Conservation (phyloP, 129 eudicot genomes). For the Apium graveolens region DNA sequence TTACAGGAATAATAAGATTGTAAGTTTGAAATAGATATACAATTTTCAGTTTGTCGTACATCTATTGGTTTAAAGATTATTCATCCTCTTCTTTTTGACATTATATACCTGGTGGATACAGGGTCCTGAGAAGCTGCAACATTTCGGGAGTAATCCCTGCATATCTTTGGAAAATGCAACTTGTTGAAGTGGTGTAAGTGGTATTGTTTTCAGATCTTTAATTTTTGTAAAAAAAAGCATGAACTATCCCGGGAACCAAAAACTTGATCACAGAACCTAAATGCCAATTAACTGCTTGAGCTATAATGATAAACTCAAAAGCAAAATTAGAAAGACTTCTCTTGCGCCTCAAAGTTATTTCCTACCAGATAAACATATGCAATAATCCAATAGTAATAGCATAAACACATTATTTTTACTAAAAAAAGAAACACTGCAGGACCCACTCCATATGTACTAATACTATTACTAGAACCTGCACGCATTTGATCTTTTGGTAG, state of each 20-base stretch:
- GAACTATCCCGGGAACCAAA: not conserved
- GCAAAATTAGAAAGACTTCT: not conserved
- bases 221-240: not conserved
- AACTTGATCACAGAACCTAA: not conserved
- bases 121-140: conserved; percentile 80
- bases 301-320: not conserved
- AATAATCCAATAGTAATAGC: not conserved
- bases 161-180: conserved; percentile 54
- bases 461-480: not conserved
- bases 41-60: not conserved
- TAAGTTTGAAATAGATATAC: conserved; percentile 22
- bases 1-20: conserved; percentile 45
- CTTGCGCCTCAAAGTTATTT: not conserved
- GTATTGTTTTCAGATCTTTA: not conserved
- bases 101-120: conserved; percentile 20
- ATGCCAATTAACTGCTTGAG: not conserved
- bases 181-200: conserved; percentile 53
- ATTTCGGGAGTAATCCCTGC: conserved; percentile 60
- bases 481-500: not conserved
- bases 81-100: conserved; percentile 7
- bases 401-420: not conserved
- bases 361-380: not conserved
- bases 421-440: not conserved
- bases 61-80: not conserved
- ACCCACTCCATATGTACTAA: not conserved